phyloP scores from a whole-genome alignment of 2,329 filamentous ascomycete genomes.

The Rhexocercosporidium sp. region DNA sequence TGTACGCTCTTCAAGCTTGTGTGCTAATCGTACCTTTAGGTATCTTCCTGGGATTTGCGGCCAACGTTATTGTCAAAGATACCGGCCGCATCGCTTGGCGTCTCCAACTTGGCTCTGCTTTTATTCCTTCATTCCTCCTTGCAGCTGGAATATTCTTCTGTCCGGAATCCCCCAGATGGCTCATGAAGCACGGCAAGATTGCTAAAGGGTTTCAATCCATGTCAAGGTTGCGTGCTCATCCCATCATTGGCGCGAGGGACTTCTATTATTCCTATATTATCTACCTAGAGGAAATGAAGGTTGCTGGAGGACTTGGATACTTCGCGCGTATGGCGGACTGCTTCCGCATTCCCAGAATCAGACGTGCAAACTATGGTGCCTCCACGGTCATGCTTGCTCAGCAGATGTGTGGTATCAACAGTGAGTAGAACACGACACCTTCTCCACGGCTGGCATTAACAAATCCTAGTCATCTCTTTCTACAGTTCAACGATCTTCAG shows the following conservation, averaged over 20 bases:
- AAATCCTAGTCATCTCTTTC: conserved; percentile 71
- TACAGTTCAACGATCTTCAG: conserved; percentile 69
- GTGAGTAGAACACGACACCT: conserved; percentile 57
- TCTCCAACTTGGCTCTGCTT: conserved; percentile 67
- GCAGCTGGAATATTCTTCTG: conserved; percentile 67
- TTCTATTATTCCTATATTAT: conserved; percentile 68
- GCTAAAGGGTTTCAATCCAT: conserved; percentile 60
- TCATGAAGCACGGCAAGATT: conserved; percentile 54
- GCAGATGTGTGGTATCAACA: conserved; percentile 59
- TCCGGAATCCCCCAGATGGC: conserved; percentile 69
- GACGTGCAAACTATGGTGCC: conserved; percentile 61
- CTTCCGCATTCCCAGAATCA: conserved; percentile 52
- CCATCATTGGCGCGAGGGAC: conserved; percentile 63
- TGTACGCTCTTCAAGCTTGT: conserved; percentile 52
- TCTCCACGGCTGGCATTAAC: conserved; percentile 36
- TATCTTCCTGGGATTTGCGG: conserved; percentile 53
- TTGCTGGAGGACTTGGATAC: conserved; percentile 53
- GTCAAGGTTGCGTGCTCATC: conserved; percentile 64
- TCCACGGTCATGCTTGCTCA: conserved; percentile 62
- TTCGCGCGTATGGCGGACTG: conserved; percentile 50
- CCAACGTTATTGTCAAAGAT: conserved; percentile 53
- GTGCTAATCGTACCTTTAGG: conserved; percentile 53
- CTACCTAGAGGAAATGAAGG: conserved; percentile 58
- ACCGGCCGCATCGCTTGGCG: conserved; percentile 64
- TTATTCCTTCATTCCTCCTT: conserved; percentile 64